Base-by-base conservation (phyloP, 2,329 filamentous ascomycete genomes). In the Sclerotinia minor region DNA sequence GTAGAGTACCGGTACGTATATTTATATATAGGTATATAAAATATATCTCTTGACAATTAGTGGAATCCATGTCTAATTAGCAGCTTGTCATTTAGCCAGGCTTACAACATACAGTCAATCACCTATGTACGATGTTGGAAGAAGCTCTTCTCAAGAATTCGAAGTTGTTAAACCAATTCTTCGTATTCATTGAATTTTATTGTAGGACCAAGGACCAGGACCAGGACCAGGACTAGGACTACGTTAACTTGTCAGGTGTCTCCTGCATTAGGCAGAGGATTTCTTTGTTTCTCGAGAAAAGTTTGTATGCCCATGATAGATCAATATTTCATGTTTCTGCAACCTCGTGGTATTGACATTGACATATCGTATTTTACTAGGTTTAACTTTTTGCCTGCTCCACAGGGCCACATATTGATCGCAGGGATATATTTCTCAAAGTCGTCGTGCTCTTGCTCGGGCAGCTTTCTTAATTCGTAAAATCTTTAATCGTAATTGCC, bases 381-480 rank as follows among this genome's bases (percentile, higher is more conserved):
- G 44, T n/a, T 47, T 5, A 47, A 47, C 38, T 35, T 19, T 19
- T 19, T 19, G 24, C 44, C 19, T 50, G 45, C 59, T 61, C 59
- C 59, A 61, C 45, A 50, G 29, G 45, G 8, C 45, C 45, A 50
- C 47, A 63, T 26, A 26, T 63, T 50, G 32, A 63, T 63, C 45
- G 59, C 47, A 47, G 45, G 59, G 58, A 60, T 60, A 60, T 60
- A 60, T 60, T 49, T 60, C 58, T 60, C n/a, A 58, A 58, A 26
- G 35, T 26, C 58, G 44, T 60, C 49, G 35, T 49, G 13, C 45
- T 61, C 49, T 49, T 49, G 13, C 45, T 61, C 58, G 58, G 19
- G 45, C n/a, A 21, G 58, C 45, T 38, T 59, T 38, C 29, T 45
- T 45, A 38, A n/a, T 45, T 59, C 55, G 24, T 45, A 55, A 58